Conservation (phyloP, 139 green algal species). For the Spirogloea muscicola region DNA sequence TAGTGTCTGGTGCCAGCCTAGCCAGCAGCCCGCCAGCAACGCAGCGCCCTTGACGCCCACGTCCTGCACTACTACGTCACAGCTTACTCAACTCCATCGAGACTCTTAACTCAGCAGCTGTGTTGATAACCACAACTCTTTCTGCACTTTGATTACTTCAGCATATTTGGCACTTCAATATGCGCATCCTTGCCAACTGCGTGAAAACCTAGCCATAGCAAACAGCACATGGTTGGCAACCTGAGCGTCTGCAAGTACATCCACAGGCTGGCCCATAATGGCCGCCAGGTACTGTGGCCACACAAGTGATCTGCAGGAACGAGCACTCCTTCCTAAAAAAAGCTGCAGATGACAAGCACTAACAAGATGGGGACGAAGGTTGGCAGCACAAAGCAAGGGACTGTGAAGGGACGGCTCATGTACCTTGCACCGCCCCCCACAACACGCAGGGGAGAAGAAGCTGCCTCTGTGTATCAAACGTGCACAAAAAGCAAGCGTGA, state of each 20-base stretch:
- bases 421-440: conserved; percentile 26
- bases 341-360: background rate
- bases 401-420: background rate
- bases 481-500: no score
- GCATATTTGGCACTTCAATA: background rate
- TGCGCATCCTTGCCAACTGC: background rate
- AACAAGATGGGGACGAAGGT: background rate
- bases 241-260: conserved; percentile 16
- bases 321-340: background rate
- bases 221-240: background rate
- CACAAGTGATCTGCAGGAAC: conserved; percentile 6
- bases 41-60: conserved; percentile 24
- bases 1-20: conserved; percentile 13
- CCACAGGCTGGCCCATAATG: conserved; percentile 12
- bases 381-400: background rate
- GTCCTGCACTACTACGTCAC: no score
- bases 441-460: conserved; percentile 9
- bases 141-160: no score
- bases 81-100: no score
- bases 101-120: background rate
- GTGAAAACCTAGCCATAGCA: background rate
- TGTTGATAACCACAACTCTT: background rate
- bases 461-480: no score
- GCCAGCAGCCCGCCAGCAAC: conserved; percentile 18
- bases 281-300: conserved; percentile 13